Conservation (phyloP, 331 rosid species). For the Stylosanthes scabra region DNA sequence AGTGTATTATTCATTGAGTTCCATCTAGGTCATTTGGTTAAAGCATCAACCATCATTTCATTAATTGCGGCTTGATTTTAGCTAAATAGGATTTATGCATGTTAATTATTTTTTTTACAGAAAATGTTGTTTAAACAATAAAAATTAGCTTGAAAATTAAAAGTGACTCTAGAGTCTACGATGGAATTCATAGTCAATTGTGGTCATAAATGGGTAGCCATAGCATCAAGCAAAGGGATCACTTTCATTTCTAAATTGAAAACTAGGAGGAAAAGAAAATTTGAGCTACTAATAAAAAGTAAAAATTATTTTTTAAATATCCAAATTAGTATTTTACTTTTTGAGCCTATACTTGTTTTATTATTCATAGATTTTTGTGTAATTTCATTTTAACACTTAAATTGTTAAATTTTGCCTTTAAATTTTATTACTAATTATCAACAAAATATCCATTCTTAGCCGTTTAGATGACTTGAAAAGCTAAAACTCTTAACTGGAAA, state of each 20-base stretch:
- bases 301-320: no score
- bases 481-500: no score
- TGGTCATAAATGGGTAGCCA: background rate
- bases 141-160: background rate
- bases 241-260: no score
- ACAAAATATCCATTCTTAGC: no score
- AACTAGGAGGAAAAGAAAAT: background rate
- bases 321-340: no score
- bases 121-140: background rate
- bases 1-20: background rate
- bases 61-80: background rate
- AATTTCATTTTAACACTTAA: no score
- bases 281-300: no score
- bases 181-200: background rate
- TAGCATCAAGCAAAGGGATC: background rate
- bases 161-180: background rate
- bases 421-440: no score
- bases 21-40: background rate
- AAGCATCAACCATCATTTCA: constrained; percentile 8
- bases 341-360: no score
- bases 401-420: no score
- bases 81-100: background rate
- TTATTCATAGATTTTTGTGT: no score
- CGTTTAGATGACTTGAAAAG: no score
- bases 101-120: background rate